These are phyloP conservation scores for Cercospora sesami DNA, from an alignment of 2,329 filamentous ascomycete genomes.

Conservation along the genomic window DNA sequence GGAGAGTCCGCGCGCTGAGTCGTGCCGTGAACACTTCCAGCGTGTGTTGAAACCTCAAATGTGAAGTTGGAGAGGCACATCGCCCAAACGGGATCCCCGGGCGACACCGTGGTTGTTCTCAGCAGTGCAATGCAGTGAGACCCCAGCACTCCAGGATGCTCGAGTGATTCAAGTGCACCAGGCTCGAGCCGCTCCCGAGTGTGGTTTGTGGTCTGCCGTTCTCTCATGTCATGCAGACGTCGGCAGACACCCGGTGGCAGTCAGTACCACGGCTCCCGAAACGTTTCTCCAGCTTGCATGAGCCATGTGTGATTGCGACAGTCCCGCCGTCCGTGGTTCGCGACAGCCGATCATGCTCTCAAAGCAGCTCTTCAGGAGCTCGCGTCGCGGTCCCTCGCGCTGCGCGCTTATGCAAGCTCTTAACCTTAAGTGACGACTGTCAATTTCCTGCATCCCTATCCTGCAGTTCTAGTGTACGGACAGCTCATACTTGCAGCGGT, in stretches of 20 bases:
- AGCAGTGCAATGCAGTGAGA: not conserved
- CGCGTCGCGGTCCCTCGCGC: not conserved
- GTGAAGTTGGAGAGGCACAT: not conserved
- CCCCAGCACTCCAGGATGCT: not conserved
- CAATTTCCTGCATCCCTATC: not conserved
- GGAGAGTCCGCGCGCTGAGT: not conserved
- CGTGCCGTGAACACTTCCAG: not conserved
- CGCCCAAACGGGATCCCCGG: not conserved
- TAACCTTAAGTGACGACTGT: conserved; percentile 6
- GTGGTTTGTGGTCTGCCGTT: not conserved
- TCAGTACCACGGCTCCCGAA: conserved; percentile 2
- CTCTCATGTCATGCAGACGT: not conserved
- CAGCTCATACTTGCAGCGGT: not conserved
- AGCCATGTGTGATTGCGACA: conserved; percentile 16
- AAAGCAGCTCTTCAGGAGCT: conserved; percentile 8
- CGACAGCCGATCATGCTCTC: not conserved
- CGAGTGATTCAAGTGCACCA: not conserved
- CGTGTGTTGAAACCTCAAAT: not conserved
- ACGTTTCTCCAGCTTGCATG: conserved; percentile 2
- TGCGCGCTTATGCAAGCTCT: conserved; percentile 10
- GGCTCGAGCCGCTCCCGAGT: conserved; percentile 1
- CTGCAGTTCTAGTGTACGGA: not conserved
- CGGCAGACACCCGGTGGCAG: conserved; percentile 10
- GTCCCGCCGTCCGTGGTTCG: conserved; percentile 6
- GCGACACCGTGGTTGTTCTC: not conserved